A percentile compares a stretch with the other conserved stretches of the same genome.
Conservation (phyloP, 345 rosid species). For the Camelina laxa region DNA sequence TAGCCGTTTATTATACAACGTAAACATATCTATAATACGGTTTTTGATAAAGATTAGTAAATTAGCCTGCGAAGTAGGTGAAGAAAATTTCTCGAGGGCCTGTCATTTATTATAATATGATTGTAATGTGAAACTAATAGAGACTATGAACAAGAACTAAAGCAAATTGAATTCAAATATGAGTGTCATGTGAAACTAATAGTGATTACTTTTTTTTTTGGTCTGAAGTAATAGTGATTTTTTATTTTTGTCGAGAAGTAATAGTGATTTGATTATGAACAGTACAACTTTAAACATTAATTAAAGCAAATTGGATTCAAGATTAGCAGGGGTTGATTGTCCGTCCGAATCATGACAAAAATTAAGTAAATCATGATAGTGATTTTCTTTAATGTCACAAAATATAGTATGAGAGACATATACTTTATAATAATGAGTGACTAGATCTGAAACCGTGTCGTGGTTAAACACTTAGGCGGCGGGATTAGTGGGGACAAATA, state of each 20-base stretch:
- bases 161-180: constrained; percentile 11
- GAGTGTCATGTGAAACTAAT: constrained; percentile 1
- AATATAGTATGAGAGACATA: not conserved
- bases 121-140: constrained; percentile 25
- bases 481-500: constrained; percentile 35
- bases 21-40: not conserved
- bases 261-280: constrained; percentile 16
- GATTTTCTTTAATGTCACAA: constrained; percentile 31
- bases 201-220: not conserved
- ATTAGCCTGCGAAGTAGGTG: constrained; percentile 18
- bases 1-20: not conserved
- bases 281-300: constrained; percentile 25
- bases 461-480: constrained; percentile 40
- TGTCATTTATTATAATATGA: not conserved
- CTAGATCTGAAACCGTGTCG: constrained; percentile 31
- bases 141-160: constrained; percentile 18
- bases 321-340: constrained; percentile 31
- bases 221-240: constrained; percentile 13
- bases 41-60: constrained; percentile 1
- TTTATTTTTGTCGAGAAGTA: no score
- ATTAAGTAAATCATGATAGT: constrained; percentile 20
- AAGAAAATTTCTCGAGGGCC: constrained; percentile 31
- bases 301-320: constrained; percentile 23
- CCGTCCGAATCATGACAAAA: constrained; percentile 33
- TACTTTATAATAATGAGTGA: constrained; percentile 17